Base-by-base conservation (phyloP, 352 stramenopile genomes). In the Bremia lactucae region DNA sequence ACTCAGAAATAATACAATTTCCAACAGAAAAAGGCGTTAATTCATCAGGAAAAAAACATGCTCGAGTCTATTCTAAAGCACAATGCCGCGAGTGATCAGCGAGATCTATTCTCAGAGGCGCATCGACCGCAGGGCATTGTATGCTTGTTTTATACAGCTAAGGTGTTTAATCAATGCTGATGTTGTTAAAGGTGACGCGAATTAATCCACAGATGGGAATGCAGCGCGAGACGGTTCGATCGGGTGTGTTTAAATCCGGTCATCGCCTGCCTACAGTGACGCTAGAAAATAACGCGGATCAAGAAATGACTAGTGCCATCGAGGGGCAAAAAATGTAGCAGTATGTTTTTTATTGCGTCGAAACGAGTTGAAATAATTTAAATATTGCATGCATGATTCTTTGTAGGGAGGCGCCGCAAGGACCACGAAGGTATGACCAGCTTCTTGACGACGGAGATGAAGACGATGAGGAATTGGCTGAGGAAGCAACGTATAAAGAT, bases 191-290 rank as follows among this genome's bases (percentile, higher is more conserved):
- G 40, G 69, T 90, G 38, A 94, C 79, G 23, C 74, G 77, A 18
- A 91, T 92, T 49, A 86, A 87, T 33, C 74, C 75, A 19, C 71
- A 83, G 61, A 82, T 94, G 50, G 72, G 87, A 45, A 91, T 93
- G 72, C 64, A 65, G n/a, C 72, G 73, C 14, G 80, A 95, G 52
- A 80, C 68, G n/a, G 66, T 95, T 45, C 72, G 73, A 11, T 85
- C 76, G 26, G 49, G 72, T 6, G 93, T 98, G 15, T 98, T 98
- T 69, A 77, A 95, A 55, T 91, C 94, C 19, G 83, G 83, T n/a
- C 95, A 97, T 65, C 94, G 93, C 40, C 72, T 95, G 41, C 95
- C 95, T 11, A 98, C 94, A 14, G 97, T 98, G 87, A 86, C 84
- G 31, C 58, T 98, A 10, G 79, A 96, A 38, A 88, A 97, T 54